phyloP scores from a whole-genome alignment of 495 filamentous ascomycete genomes.

The Umbilicaria muhlenbergii region DNA sequence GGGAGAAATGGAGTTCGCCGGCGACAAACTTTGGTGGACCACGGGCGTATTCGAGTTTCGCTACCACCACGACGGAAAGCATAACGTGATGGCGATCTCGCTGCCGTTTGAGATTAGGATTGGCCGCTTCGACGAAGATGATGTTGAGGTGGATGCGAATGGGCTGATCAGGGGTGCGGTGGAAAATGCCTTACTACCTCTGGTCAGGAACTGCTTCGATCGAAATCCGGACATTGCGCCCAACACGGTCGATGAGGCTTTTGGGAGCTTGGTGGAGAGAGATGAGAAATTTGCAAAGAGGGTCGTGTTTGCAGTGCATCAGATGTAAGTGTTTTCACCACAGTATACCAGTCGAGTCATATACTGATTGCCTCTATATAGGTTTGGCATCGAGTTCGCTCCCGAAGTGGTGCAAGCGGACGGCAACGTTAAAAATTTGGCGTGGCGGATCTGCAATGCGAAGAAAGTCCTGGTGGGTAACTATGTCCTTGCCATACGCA shows the following conservation, averaged over 20 bases:
- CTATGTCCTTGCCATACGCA: not conserved
- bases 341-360: not conserved
- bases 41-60: constrained; percentile 91
- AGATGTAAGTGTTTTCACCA: constrained; percentile 43
- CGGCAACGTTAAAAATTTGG: constrained; percentile 77
- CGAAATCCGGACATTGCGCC: constrained; percentile 85
- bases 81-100: constrained; percentile 93
- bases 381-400: constrained; percentile 91
- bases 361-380: constrained; percentile 11
- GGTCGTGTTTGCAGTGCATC: constrained; percentile 83
- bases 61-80: constrained; percentile 87
- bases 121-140: constrained; percentile 52
- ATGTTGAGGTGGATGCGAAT: constrained; percentile 34
- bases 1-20: constrained; percentile 77
- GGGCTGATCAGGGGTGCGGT: constrained; percentile 40
- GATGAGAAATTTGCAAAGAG: constrained; percentile 78
- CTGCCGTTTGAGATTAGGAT: constrained; percentile 84
- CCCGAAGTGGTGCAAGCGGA: constrained; percentile 86
- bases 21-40: constrained; percentile 95
- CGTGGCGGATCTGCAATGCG: constrained; percentile 90
- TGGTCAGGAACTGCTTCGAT: constrained; percentile 85
- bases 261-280: constrained; percentile 66
- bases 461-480: constrained; percentile 83
- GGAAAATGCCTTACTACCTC: constrained; percentile 60
- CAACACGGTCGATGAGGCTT: constrained; percentile 59